phyloP scores from a whole-genome alignment of 768 basidiomycete species.

The Lactifluus piperatus region DNA sequence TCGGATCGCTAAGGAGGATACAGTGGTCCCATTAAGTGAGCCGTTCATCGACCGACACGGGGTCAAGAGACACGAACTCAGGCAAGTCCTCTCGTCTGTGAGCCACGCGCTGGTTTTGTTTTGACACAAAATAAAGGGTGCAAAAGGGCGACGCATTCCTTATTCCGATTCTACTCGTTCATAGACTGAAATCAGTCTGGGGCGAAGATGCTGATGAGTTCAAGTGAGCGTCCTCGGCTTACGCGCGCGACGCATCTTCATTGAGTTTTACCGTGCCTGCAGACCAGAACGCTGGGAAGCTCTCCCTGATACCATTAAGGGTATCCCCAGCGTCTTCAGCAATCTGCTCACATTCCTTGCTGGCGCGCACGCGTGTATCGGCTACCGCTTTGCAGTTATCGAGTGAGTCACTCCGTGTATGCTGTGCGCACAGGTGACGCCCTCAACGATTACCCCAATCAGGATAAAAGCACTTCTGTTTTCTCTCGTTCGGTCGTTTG shows the following conservation, averaged over 20 bases:
- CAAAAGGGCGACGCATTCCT: slow-evolving; percentile 10
- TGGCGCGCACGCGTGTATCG: slow-evolving; percentile 19
- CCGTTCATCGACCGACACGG: slow-evolving; percentile 21
- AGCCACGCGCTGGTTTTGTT: not conserved
- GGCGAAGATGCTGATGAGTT: slow-evolving; percentile 22
- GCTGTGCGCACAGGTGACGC: no score
- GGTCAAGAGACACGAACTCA: slow-evolving; percentile 9
- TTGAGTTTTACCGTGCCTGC: not conserved
- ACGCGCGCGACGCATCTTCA: not conserved
- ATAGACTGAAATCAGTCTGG: slow-evolving; percentile 17
- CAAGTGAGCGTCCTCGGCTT: slow-evolving; percentile 18
- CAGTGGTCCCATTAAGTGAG: slow-evolving; percentile 12
- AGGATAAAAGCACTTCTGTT: slow-evolving; percentile 24
- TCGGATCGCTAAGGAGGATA: slow-evolving; percentile 15
- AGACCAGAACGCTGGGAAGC: slow-evolving; percentile 22
- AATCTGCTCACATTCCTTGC: slow-evolving; percentile 16
- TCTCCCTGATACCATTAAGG: slow-evolving; percentile 6
- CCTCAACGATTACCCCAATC: not conserved
- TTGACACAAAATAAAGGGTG: not conserved
- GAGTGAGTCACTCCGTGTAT: slow-evolving; percentile 10
- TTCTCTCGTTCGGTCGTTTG: slow-evolving; percentile 22
- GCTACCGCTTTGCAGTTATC: slow-evolving; percentile 18
- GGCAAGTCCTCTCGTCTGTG: slow-evolving; percentile 1
- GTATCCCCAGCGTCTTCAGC: slow-evolving; percentile 13
- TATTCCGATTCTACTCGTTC: slow-evolving; percentile 11